phyloP scores from a whole-genome alignment of 768 basidiomycete species.

The Arthromyces matolae region DNA sequence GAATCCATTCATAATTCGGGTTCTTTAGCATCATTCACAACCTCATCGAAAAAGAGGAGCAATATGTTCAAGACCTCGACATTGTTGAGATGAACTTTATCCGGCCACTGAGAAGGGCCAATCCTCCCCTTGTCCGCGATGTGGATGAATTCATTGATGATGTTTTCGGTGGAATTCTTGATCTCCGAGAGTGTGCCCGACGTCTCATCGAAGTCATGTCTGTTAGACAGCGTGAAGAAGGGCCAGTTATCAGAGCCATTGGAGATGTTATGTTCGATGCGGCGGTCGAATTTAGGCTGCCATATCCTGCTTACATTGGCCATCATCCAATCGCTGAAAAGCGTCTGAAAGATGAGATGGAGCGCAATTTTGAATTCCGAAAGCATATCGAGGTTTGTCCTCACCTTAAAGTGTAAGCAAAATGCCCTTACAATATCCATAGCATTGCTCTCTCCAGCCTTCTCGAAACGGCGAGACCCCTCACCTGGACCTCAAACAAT shows the following conservation, averaged over 20 bases:
- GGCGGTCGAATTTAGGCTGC: constrained; percentile 81
- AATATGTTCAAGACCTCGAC: constrained; percentile 85
- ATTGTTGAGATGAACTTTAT: constrained; percentile 68
- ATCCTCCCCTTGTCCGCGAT: constrained; percentile 43
- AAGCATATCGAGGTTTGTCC: constrained; percentile 75
- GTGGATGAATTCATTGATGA: constrained; percentile 86
- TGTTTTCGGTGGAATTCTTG: constrained; percentile 85
- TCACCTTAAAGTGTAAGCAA: background rate
- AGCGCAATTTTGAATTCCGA: constrained; percentile 75
- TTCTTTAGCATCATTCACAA: constrained; percentile 71
- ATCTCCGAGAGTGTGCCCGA: constrained; percentile 80
- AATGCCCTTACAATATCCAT: background rate
- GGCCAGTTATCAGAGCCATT: constrained; percentile 76
- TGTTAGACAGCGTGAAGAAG: constrained; percentile 83
- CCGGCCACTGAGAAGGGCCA: constrained; percentile 43
- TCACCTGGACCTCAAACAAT: constrained; percentile 67
- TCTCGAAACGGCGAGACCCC: constrained; percentile 36
- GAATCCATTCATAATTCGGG: background rate
- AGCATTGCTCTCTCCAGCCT: constrained; percentile 42
- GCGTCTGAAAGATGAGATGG: constrained; percentile 81
- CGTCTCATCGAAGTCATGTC: constrained; percentile 83
- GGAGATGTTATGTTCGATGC: constrained; percentile 88
- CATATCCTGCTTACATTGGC: constrained; percentile 84
- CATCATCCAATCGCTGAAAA: constrained; percentile 85
- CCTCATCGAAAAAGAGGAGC: constrained; percentile 83